These are phyloP conservation scores for Cutaneotrichosporon sp. DNA, from an alignment of 1,284 basidiomycete species.

Conservation along the genomic window DNA sequence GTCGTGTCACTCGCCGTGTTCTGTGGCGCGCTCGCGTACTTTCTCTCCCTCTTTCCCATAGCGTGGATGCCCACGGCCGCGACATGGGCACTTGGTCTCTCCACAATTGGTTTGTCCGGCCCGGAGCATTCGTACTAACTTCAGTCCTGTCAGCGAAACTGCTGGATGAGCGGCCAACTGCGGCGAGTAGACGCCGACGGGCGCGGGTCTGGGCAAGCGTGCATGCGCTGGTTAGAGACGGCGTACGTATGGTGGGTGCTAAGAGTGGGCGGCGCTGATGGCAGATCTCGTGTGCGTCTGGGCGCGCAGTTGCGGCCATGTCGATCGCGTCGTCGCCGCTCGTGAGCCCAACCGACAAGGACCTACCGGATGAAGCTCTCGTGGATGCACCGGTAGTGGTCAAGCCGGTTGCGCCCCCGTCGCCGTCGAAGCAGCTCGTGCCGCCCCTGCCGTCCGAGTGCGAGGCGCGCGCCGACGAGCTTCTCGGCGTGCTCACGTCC, in stretches of 20 bases:
- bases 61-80: not conserved
- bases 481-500: slow-evolving; percentile 38
- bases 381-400: not conserved
- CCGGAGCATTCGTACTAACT: not conserved
- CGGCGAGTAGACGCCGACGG: not conserved
- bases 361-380: not conserved
- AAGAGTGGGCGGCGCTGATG: not conserved
- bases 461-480: slow-evolving; percentile 27
- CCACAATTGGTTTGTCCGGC: not conserved
- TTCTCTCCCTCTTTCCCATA: not conserved
- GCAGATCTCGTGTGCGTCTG: slow-evolving; percentile 10
- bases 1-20: not conserved
- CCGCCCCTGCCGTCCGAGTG: not conserved
- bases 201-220: slow-evolving; percentile 37
- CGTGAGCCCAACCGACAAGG: not conserved
- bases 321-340: not conserved
- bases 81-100: not conserved
- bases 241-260: slow-evolving; percentile 37
- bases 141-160: slow-evolving; percentile 10
- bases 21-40: not conserved
- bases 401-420: not conserved
- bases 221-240: slow-evolving; percentile 36
- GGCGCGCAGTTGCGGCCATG: not conserved
- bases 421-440: not conserved
- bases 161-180: slow-evolving; percentile 11